These are phyloP conservation scores for Botrytis paeoniae DNA, from an alignment of 2,329 filamentous ascomycete species.

Conservation along the genomic window DNA sequence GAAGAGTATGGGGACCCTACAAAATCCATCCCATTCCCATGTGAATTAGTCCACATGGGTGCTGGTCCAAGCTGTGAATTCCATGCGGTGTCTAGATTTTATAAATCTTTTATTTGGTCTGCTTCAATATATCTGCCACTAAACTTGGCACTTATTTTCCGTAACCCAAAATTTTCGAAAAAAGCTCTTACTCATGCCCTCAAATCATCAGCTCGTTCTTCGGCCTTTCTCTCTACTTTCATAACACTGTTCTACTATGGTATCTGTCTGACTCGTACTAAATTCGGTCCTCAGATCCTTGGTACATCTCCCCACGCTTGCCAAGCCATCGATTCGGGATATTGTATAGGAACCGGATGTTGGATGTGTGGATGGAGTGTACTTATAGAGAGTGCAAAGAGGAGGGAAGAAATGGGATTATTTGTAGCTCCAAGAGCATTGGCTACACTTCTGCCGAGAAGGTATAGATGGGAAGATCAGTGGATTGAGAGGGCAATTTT, in stretches of 20 bases:
- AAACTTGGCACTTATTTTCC: conserved; percentile 64
- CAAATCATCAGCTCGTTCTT: conserved; percentile 64
- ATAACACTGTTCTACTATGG: conserved; percentile 81
- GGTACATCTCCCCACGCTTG: conserved; percentile 48
- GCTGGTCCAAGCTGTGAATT: conserved; percentile 69
- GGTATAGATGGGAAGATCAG: conserved; percentile 60
- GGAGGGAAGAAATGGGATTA: conserved; percentile 71
- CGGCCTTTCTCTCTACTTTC: conserved; percentile 74
- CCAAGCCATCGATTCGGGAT: conserved; percentile 56
- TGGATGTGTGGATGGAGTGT: conserved; percentile 79
- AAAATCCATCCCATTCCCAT: conserved; percentile 66
- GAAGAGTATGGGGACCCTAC: conserved; percentile 69
- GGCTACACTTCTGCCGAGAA: conserved; percentile 69
- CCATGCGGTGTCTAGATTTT: conserved; percentile 67
- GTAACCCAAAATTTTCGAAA: conserved; percentile 44
- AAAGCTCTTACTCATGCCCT: conserved; percentile 43
- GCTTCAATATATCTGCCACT: conserved; percentile 71
- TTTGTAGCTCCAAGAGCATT: conserved; percentile 79
- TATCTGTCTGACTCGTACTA: conserved; percentile 73
- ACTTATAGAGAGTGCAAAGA: conserved; percentile 62
- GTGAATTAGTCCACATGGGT: conserved; percentile 81
- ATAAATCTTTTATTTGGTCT: conserved; percentile 68
- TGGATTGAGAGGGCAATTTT: conserved; percentile 66
- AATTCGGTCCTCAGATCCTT: conserved; percentile 67
- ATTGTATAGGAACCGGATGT: conserved; percentile 72